Evolutionary conservation across 1,139 yeast genomes (phyloP).

Genomic region (Meyerozyma guilliermondii): DNA sequence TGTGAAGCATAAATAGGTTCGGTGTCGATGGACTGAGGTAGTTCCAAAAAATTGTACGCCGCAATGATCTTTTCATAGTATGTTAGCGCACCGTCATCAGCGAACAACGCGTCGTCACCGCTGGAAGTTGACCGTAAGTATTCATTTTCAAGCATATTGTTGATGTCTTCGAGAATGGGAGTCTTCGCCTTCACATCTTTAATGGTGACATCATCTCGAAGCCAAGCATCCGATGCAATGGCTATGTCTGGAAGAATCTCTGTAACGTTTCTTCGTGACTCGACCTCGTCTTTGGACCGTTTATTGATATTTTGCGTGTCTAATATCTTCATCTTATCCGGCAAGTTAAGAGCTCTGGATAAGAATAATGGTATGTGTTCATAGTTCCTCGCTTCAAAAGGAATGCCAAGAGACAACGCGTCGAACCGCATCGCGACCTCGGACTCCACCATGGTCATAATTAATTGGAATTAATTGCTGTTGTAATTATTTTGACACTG

Average conservation of each 20-base stretch:
- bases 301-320: neutral
- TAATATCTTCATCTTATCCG: constrained; percentile 5
- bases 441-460: constrained; percentile 2
- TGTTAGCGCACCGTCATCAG: constrained; percentile 26
- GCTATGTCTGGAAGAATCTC: constrained; percentile 32
- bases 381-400: constrained; percentile 11
- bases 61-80: constrained; percentile 32
- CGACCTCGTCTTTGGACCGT: neutral
- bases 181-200: constrained; percentile 31
- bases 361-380: constrained; percentile 11
- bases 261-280: constrained; percentile 1
- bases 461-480: neutral
- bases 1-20: neutral
- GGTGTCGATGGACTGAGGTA: constrained; percentile 11
- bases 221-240: constrained; percentile 39
- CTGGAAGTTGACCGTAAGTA: constrained; percentile 6
- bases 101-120: constrained; percentile 6
- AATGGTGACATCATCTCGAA: constrained; percentile 26
- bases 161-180: constrained; percentile 31
- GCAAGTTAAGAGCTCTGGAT: constrained; percentile 8
- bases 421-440: constrained; percentile 4
- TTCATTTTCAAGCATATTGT: constrained; percentile 27
- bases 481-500: neutral
- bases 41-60: constrained; percentile 35
- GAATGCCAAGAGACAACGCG: constrained; percentile 8